Base-by-base conservation (phyloP, 441 rosid species). In the Metrosideros polymorpha region DNA sequence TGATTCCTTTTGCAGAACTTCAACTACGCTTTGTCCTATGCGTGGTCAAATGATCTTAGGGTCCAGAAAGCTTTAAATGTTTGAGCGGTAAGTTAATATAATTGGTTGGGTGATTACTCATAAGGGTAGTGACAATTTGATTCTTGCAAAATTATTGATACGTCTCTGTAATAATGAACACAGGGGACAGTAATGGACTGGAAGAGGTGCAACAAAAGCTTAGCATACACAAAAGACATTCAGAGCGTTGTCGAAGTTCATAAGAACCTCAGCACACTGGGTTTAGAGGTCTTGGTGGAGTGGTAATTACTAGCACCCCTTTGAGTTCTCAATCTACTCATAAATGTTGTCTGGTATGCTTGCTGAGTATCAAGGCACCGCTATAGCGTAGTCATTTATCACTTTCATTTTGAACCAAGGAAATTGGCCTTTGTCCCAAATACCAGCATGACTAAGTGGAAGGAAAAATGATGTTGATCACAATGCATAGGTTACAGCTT, bases 191-290 rank as follows among this genome's bases (percentile, higher is more conserved):
- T 86, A 54, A 15, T 6, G 17, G 45, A 86, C 53, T 85, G 89
- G 90, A 83, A 55, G 49, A 85, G 90, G 51, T 89, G 89, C 86
- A 89, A 89, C 86, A 49, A 75, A 29, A 86, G 82, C 82, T 24
- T 89, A 24, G 86, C 89, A 39, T 89, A 75, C 83, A 87, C 84
- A 12, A 86, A 82, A 10, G 86, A 85, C 52, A 50, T 85, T 29
- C 53, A 8, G 32, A 89, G 87, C 79, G 87, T 89, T 55, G 84
- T 87, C 42, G 82, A 85, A 79, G 86, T 87, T 85, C 87, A 89
- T 43, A 84, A 47, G 51, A 51, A 56, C 32, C 89, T 87, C 82
- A 83, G 84, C 61, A 55, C 45, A 15, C 66, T 82, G n/a, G 86
- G 86, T 12, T 82, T 89, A 42, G 82, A 76, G 18, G 84, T 87